Conservation (phyloP, 306 rosid genomes). For the Pterocarpus macrocarpus region DNA sequence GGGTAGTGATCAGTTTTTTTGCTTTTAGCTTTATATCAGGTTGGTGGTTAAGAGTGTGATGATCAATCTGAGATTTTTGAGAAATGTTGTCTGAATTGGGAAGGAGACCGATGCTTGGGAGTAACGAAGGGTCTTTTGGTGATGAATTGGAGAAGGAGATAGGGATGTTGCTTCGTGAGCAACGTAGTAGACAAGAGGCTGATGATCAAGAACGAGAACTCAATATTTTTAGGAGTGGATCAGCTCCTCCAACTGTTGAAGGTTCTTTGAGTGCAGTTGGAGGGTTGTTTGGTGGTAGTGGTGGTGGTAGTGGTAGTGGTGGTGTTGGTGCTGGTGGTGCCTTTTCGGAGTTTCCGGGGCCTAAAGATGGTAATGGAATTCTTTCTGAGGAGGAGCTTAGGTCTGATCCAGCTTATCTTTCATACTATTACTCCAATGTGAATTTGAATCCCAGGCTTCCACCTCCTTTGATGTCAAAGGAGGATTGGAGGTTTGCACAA, state of each 20-base stretch:
- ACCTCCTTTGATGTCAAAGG: constrained; percentile 85
- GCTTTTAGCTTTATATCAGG: not conserved
- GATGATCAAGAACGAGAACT: constrained; percentile 81
- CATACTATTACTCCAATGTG: constrained; percentile 82
- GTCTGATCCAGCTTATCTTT: constrained; percentile 91
- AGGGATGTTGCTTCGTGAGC: constrained; percentile 85
- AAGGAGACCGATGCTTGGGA: constrained; percentile 77
- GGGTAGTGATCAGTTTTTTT: constrained; percentile 42
- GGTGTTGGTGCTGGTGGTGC: constrained; percentile 74
- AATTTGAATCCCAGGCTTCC: constrained; percentile 90
- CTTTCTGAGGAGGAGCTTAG: constrained; percentile 85
- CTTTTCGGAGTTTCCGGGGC: constrained; percentile 59
- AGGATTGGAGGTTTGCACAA: constrained; percentile 67
- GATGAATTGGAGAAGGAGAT: constrained; percentile 92
- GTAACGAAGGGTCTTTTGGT: constrained; percentile 83
- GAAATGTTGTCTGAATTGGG: constrained; percentile 88
- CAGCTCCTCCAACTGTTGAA: constrained; percentile 93
- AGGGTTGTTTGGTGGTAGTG: constrained; percentile 60
- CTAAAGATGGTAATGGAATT: constrained; percentile 69
- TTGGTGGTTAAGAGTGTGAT: constrained; percentile 13
- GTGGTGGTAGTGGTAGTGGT: constrained; percentile 32
- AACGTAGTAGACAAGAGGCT: constrained; percentile 68
- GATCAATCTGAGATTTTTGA: constrained; percentile 44
- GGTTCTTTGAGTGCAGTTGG: constrained; percentile 88
- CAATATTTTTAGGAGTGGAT: constrained; percentile 84